A percentile compares a stretch with the other conserved stretches of the same genome.
Evolutionary conservation across 1,284 basidiomycete species (phyloP).

Genomic region (Boletus sp.): DNA sequence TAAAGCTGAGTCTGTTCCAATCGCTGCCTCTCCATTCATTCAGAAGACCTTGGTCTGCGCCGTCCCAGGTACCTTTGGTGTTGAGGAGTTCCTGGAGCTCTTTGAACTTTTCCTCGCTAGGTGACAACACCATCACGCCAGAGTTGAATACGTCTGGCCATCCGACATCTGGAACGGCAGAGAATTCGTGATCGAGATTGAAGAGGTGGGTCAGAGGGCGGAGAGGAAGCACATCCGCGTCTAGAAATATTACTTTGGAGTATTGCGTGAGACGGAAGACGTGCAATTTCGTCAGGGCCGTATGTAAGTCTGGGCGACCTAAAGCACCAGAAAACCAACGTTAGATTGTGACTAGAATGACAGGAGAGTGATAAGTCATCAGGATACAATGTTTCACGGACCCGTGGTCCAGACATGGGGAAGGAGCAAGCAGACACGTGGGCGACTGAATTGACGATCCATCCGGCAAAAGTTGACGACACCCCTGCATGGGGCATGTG

Average conservation of each 20-base stretch:
- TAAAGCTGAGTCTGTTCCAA: conserved; percentile 92
- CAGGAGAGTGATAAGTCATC: conserved; percentile 13
- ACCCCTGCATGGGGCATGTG: background rate
- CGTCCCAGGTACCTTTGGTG: conserved; percentile 88
- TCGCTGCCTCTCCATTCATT: conserved; percentile 88
- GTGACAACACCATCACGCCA: conserved; percentile 85
- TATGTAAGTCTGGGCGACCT: conserved; percentile 91
- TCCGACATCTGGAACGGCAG: conserved; percentile 92
- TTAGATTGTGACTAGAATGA: conserved; percentile 18
- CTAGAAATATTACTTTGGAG: conserved; percentile 88
- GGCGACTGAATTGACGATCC: conserved; percentile 8
- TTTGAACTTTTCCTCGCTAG: conserved; percentile 78
- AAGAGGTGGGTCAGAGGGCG: conserved; percentile 89
- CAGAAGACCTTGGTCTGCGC: conserved; percentile 92
- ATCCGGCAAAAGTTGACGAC: background rate
- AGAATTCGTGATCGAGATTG: conserved; percentile 67
- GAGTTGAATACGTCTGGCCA: conserved; percentile 99
- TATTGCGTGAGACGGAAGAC: conserved; percentile 88
- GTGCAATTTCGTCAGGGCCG: conserved; percentile 94
- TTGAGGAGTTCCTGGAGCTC: conserved; percentile 68
- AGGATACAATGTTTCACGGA: conserved; percentile 22
- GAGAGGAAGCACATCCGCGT: conserved; percentile 92
- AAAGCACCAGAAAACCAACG: conserved; percentile 10
- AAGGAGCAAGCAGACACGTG: conserved; percentile 4
- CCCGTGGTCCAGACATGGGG: conserved; percentile 8